phyloP scores from a whole-genome alignment of 176 grass and related monocot species.

The Carex kokanica region DNA sequence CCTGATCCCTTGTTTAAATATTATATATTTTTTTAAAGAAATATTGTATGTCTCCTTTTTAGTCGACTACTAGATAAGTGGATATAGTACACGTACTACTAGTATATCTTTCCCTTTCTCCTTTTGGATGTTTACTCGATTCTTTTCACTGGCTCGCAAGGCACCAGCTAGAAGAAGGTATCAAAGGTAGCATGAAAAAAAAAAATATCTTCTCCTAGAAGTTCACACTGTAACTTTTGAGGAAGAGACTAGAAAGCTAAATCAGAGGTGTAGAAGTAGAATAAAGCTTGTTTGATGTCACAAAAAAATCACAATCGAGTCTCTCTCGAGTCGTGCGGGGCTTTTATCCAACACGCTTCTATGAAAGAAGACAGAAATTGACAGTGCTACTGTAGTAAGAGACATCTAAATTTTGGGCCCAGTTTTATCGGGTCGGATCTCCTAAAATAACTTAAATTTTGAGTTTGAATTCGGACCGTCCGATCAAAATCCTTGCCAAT shows the following conservation, averaged over 20 bases:
- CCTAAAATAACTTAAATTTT: too few relatives aligned
- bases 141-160: neutral
- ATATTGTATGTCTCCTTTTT: neutral
- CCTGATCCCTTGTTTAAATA: neutral
- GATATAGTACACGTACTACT: neutral
- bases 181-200: neutral
- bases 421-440: too few relatives aligned
- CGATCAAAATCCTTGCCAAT: too few relatives aligned
- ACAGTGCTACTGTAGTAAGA: neutral
- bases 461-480: too few relatives aligned
- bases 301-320: neutral
- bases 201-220: neutral
- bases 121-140: neutral
- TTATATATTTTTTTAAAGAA: too few relatives aligned
- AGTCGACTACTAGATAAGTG: neutral
- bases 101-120: neutral
- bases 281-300: neutral
- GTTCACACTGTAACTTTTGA: conserved; percentile 19
- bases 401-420: neutral
- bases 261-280: neutral
- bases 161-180: neutral
- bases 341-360: conserved; percentile 18
- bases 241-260: conserved; percentile 1
- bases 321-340: neutral
- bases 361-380: neutral